phyloP scores from a whole-genome alignment of 176 grass and related monocot species.

The Thalia dealbata region DNA sequence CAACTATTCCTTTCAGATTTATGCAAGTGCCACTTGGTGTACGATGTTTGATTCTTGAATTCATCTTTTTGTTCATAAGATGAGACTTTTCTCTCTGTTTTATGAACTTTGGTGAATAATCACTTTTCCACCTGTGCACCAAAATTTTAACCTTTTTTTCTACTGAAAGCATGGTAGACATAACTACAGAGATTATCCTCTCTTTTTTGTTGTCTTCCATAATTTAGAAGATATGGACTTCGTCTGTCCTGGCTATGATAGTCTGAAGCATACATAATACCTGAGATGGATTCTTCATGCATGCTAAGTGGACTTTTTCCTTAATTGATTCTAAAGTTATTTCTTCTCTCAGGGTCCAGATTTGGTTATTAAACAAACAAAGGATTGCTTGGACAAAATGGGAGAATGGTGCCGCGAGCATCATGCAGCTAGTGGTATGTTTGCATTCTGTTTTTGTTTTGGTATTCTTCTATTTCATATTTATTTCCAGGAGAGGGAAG shows the following conservation, averaged over 20 bases:
- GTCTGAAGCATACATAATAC: not conserved
- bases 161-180: not conserved
- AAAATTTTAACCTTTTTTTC: not conserved
- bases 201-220: not conserved
- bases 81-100: not conserved
- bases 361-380: slow-evolving; percentile 68
- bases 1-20: not conserved
- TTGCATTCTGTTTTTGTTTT: not conserved
- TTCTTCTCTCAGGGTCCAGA: slow-evolving; percentile 54
- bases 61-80: not conserved
- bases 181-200: not conserved
- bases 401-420: slow-evolving; percentile 70
- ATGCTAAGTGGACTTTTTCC: not conserved
- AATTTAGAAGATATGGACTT: not conserved
- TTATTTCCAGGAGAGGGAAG: not conserved
- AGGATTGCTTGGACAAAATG: slow-evolving; percentile 79
- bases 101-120: not conserved
- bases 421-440: slow-evolving; percentile 67
- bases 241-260: not conserved
- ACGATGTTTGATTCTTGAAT: not conserved
- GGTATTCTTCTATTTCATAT: not conserved
- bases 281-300: not conserved
- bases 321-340: not conserved
- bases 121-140: not conserved
- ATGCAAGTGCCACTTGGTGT: not conserved